Evolutionary conservation across 257 asterid species (phyloP).

Genomic region (Voacanga thouarsii): DNA sequence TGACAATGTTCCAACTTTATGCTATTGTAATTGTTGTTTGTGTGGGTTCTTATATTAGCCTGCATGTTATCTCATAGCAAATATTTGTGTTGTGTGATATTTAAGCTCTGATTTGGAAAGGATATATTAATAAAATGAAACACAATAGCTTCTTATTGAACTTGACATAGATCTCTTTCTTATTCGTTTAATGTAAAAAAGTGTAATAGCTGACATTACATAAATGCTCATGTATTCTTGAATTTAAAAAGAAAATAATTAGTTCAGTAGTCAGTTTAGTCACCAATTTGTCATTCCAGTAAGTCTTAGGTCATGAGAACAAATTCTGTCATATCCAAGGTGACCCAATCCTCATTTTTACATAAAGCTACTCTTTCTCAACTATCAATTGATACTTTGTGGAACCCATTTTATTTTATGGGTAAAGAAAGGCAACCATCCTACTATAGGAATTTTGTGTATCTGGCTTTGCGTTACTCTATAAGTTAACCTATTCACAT

Average conservation of each 20-base stretch:
- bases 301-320: no score
- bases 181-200: neutral
- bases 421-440: neutral
- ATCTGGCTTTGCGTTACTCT: neutral
- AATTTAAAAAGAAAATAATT: no score
- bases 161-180: neutral
- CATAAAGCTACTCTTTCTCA: neutral
- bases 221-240: neutral
- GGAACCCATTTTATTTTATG: neutral
- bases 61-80: neutral
- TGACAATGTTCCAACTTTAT: neutral
- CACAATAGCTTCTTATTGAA: no score
- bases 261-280: no score
- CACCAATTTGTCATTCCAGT: neutral
- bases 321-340: no score
- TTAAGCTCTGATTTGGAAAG: neutral
- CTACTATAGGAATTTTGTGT: neutral
- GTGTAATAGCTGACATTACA: neutral
- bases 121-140: neutral
- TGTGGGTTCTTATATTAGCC: neutral
- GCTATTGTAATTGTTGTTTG: neutral
- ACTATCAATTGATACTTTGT: neutral
- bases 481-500: neutral
- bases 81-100: neutral
- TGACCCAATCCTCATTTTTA: neutral